Evolutionary conservation across 352 stramenopile species (phyloP).

Genomic region (Phytophthora sp.): DNA sequence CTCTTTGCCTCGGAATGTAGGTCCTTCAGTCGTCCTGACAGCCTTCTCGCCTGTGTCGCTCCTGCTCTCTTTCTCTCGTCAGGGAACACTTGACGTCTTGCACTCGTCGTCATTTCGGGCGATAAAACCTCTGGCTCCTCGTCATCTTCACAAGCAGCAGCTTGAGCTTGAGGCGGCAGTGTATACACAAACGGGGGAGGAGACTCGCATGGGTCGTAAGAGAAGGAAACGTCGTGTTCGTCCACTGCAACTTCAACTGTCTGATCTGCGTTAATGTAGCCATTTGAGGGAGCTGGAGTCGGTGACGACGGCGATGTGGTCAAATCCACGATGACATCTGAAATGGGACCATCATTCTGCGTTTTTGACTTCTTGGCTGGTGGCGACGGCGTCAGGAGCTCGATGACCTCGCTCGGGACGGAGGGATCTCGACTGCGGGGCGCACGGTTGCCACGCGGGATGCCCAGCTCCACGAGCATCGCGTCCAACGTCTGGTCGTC

Average conservation of each 20-base stretch:
- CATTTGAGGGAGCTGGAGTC: slow-evolving; percentile 11
- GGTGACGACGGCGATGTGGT: slow-evolving; percentile 37
- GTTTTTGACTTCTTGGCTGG: slow-evolving; percentile 18
- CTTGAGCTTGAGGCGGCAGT: background rate
- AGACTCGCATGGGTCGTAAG: slow-evolving; percentile 26
- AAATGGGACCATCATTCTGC: slow-evolving; percentile 16
- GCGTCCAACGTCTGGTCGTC: slow-evolving; percentile 34
- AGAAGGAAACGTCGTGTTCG: slow-evolving; percentile 21
- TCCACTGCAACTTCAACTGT: slow-evolving; percentile 4
- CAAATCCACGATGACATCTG: slow-evolving; percentile 58
- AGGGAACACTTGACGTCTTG: slow-evolving; percentile 10
- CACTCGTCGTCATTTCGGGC: background rate
- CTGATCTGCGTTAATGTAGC: slow-evolving; percentile 4
- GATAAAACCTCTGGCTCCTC: slow-evolving; percentile 20
- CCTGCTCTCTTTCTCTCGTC: slow-evolving; percentile 8
- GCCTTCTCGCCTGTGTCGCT: slow-evolving; percentile 25
- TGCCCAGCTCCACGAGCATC: slow-evolving; percentile 44
- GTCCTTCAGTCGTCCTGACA: slow-evolving; percentile 26
- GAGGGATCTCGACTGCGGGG: slow-evolving; percentile 17
- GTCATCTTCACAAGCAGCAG: slow-evolving; percentile 5
- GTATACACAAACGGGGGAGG: slow-evolving; percentile 25
- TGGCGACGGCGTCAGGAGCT: slow-evolving; percentile 49
- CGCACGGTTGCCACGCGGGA: slow-evolving; percentile 23
- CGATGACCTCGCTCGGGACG: slow-evolving; percentile 40
- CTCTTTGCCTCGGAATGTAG: slow-evolving; percentile 29